Evolutionary conservation across 805 yeast species (phyloP).

Genomic region (Candida maesae): DNA sequence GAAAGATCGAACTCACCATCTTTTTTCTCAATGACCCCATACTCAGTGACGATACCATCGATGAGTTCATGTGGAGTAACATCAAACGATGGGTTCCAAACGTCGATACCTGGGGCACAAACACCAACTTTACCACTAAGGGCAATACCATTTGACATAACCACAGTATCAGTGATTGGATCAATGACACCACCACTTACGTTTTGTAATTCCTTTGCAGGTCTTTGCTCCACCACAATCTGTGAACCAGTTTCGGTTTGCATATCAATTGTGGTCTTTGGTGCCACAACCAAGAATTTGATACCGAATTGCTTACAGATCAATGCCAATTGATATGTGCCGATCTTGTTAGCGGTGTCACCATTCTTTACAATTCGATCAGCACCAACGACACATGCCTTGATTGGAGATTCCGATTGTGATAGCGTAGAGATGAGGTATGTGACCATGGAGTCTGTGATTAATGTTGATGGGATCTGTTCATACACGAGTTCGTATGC

Average conservation of each 20-base stretch:
- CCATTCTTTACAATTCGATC: constrained; percentile 92
- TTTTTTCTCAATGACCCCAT: constrained; percentile 50
- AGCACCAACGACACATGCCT: constrained; percentile 82
- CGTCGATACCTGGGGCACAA: constrained; percentile 80
- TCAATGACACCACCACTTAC: constrained; percentile 64
- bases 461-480: constrained; percentile 78
- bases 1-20: constrained; percentile 49
- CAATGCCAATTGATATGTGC: constrained; percentile 85
- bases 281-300: constrained; percentile 92
- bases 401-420: constrained; percentile 55
- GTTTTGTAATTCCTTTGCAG: constrained; percentile 70
- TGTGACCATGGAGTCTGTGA: constrained; percentile 91
- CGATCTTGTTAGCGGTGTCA: constrained; percentile 95
- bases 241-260: constrained; percentile 62
- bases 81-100: constrained; percentile 97
- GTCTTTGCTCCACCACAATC: constrained; percentile 86
- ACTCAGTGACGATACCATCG: constrained; percentile 89
- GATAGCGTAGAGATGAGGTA: constrained; percentile 52
- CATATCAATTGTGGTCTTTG: constrained; percentile 83
- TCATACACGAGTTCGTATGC: constrained; percentile 88
- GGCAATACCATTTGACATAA: constrained; percentile 29
- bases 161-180: constrained; percentile 26
- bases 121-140: constrained; percentile 55
- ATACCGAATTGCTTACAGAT: constrained; percentile 62
- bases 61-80: constrained; percentile 81